Evolutionary conservation across 2,329 filamentous ascomycete species (phyloP), one percentile per base, ranked within the genome.

Genomic region (Aspergillus sp.): DNA sequence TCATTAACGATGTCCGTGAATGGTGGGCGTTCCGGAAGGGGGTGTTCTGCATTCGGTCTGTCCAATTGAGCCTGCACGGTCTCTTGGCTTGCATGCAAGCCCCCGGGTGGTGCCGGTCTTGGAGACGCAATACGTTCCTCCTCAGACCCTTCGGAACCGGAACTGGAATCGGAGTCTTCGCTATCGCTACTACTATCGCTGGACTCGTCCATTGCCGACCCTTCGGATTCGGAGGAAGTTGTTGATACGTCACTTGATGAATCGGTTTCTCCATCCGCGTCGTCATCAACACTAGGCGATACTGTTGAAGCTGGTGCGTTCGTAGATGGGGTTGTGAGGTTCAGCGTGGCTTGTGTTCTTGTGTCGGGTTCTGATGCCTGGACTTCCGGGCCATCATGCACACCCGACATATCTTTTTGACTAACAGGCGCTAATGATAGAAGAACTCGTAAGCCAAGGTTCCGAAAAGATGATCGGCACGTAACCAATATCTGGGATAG

Each of bases 121-220:
- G 25, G 25, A 29, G 25, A 29, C 25, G 25, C 7, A 29, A 29
- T 11, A 29, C 3, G 25, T 29, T 29, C 25, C 25, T 52, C 53
- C 31, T 54, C 45, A 14, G 48, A 13, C 23, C 50, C 51, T 17
- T 58, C 58, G 29, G 25, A 29, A 7, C 56, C 45, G 32, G 60
- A 59, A 42, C 50, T 53, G 16, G 54, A 54, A 36, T 47, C 41
- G 47, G 61, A 57, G 23, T 52, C 58, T 11, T 63, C 52, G 41
- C 50, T 61, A 9, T 58, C 57, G 42, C 47, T 57, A 16, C 59
- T 57, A 42, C 47, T 64, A 48, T 67, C 68, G 42, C 58, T 64
- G 44, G 71, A 73, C 53, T 73, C 71, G 54, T 73, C 68, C 71
- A 75, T 72, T 19, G 70, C 62, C 5, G 71, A 73, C 11, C 67